Percentiles rank a stretch among this genome's conserved stretches.
Conservation (phyloP, 148 eudicot species). For the Amaranthus hypochondriacus region DNA sequence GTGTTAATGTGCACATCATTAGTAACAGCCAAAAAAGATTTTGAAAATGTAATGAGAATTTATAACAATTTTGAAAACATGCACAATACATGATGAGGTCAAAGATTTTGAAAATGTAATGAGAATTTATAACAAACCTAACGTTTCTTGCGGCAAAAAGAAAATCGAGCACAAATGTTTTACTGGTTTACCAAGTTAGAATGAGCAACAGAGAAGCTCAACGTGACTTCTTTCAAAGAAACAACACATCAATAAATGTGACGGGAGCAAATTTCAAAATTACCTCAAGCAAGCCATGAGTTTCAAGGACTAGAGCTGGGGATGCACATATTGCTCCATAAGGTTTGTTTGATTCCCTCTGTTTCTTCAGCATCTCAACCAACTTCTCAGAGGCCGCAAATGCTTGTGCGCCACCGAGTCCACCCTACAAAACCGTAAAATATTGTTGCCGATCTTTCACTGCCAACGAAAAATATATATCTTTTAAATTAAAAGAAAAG, state of each 20-base stretch:
- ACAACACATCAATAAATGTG: neutral
- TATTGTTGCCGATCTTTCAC: neutral
- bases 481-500: too few species aligned
- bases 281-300: constrained; percentile 96
- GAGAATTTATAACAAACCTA: too few species aligned
- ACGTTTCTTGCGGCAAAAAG: too few species aligned
- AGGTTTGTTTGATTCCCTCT: constrained; percentile 60
- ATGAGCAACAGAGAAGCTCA: too few species aligned
- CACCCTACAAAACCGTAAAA: constrained; percentile 59
- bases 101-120: too few species aligned
- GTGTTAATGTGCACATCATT: neutral
- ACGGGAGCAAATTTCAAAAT: neutral
- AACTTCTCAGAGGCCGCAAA: constrained; percentile 74
- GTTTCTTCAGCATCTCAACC: constrained; percentile 79
- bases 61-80: neutral
- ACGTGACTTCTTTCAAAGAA: too few species aligned
- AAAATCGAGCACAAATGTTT: too few species aligned
- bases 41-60: too few species aligned
- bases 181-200: too few species aligned
- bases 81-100: neutral
- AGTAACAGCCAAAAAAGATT: neutral
- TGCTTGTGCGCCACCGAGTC: constrained; percentile 88
- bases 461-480: neutral
- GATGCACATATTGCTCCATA: constrained; percentile 98
- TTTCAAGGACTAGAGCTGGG: constrained; percentile 86